Conservation (phyloP, 1,284 basidiomycete species). For the Ustilago cynodontis region DNA sequence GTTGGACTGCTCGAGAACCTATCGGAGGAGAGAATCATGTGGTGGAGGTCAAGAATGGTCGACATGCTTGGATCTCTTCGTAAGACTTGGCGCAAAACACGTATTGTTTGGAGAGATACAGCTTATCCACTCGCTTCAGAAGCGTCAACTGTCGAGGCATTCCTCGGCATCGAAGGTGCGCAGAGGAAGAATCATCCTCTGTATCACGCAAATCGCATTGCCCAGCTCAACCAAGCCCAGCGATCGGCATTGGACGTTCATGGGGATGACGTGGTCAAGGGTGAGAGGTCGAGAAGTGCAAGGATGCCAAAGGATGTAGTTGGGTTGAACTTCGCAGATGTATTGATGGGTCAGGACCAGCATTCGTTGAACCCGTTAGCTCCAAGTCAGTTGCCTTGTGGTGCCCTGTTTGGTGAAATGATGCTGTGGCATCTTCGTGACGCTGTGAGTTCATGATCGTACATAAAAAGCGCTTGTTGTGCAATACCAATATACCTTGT, state of each 20-base stretch:
- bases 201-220: slow-evolving; percentile 60
- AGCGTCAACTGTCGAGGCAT: slow-evolving; percentile 56
- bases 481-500: slow-evolving; percentile 12
- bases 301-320: slow-evolving; percentile 43
- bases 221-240: slow-evolving; percentile 61
- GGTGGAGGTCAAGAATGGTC: slow-evolving; percentile 67
- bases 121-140: slow-evolving; percentile 47
- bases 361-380: slow-evolving; percentile 41
- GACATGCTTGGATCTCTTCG: slow-evolving; percentile 60
- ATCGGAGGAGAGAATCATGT: slow-evolving; percentile 64
- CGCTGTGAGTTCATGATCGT: slow-evolving; percentile 24
- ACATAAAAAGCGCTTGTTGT: neutral
- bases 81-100: slow-evolving; percentile 23
- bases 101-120: slow-evolving; percentile 61
- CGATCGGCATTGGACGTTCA: slow-evolving; percentile 44
- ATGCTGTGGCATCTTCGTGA: slow-evolving; percentile 48
- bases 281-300: slow-evolving; percentile 38
- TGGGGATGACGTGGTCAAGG: slow-evolving; percentile 59
- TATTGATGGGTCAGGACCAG: slow-evolving; percentile 59
- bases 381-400: slow-evolving; percentile 46
- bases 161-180: slow-evolving; percentile 49
- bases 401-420: slow-evolving; percentile 57
- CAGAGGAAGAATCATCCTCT: slow-evolving; percentile 58
- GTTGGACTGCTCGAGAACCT: slow-evolving; percentile 62
- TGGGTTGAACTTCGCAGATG: slow-evolving; percentile 38